phyloP scores from a whole-genome alignment of 257 asterid genomes.

The Solanum dulcamara region DNA sequence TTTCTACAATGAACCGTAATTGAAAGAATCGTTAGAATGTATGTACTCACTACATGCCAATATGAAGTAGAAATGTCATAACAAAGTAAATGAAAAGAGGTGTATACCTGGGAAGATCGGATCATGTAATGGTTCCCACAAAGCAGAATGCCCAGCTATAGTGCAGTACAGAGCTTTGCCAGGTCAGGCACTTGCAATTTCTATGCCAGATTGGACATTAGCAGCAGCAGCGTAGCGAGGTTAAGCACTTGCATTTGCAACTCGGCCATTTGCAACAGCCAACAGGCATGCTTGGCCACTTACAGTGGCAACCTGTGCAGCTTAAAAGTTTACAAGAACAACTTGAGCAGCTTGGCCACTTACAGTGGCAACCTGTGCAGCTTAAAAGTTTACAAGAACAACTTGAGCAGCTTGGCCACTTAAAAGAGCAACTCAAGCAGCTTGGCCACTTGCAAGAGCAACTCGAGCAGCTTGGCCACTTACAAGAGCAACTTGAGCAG shows the following conservation, averaged over 20 bases:
- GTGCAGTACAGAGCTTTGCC: neutral
- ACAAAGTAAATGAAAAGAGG: neutral
- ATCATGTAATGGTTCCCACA: neutral
- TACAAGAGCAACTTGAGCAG: neutral
- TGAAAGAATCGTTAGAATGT: neutral
- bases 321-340: neutral
- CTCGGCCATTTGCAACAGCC: neutral
- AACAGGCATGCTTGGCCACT: neutral
- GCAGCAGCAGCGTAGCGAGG: neutral
- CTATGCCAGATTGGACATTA: neutral
- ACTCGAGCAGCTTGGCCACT: neutral
- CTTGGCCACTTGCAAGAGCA: neutral
- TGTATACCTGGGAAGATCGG: neutral
- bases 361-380: neutral
- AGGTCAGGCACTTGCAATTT: neutral
- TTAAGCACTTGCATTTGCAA: neutral
- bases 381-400: neutral
- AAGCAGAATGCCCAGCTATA: neutral
- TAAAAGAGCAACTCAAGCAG: neutral
- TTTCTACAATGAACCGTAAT: neutral
- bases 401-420: neutral
- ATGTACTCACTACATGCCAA: neutral
- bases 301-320: neutral
- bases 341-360: neutral
- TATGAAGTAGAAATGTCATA: neutral